Conservation (phyloP, 306 rosid species). For the Lathyrus sativus region DNA sequence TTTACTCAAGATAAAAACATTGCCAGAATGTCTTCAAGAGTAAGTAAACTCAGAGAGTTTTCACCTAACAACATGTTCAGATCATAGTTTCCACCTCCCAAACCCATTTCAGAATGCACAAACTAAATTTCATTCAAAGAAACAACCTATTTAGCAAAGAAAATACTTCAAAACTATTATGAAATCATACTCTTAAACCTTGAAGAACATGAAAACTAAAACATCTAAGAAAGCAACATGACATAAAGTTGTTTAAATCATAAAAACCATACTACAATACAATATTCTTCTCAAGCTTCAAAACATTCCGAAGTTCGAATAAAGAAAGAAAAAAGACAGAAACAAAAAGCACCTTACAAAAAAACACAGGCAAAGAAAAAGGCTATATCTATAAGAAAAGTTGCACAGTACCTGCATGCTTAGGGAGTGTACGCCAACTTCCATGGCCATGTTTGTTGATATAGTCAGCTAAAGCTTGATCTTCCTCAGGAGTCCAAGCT, state of each 20-base stretch:
- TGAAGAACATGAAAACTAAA: conserved; percentile 14
- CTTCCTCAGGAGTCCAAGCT: conserved; percentile 66
- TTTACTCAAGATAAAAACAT: not conserved
- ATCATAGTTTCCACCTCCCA: not conserved
- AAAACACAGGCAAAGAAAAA: not conserved
- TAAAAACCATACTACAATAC: not conserved
- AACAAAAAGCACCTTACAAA: not conserved
- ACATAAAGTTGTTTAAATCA: not conserved
- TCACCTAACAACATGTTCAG: not conserved
- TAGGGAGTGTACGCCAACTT: conserved; percentile 62
- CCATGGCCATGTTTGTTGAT: conserved; percentile 56
- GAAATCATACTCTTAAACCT: not conserved
- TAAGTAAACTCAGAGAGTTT: not conserved
- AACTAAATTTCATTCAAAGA: not conserved
- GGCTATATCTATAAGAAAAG: not conserved
- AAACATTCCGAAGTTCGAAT: not conserved
- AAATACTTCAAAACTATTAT: not conserved
- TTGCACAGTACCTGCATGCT: conserved; percentile 46
- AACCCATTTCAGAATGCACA: not conserved
- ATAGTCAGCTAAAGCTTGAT: conserved; percentile 46
- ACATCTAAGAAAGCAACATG: conserved; percentile 3
- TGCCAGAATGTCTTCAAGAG: not conserved
- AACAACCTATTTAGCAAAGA: not conserved
- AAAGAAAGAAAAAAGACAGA: not conserved
- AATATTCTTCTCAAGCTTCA: not conserved